Conservation (phyloP, 441 rosid genomes). For the Macaranga tanarius region DNA sequence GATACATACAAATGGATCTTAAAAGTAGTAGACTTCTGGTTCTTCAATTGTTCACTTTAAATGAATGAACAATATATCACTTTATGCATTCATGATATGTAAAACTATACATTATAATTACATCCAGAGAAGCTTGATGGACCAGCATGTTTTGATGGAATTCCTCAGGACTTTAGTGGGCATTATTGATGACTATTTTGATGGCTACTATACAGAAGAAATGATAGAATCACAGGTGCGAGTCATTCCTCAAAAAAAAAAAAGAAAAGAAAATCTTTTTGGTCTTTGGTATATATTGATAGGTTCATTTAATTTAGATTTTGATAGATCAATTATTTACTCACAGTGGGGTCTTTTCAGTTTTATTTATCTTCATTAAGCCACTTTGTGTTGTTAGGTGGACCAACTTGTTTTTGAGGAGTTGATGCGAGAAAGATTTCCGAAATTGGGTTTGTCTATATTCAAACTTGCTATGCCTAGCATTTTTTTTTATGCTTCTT, state of each 20-base stretch:
- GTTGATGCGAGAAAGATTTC: slow-evolving; percentile 94
- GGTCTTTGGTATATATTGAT: background rate
- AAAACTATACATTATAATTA: slow-evolving; percentile 5
- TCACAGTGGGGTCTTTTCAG: background rate
- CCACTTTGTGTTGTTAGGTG: slow-evolving; percentile 54
- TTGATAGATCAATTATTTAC: slow-evolving; percentile 8
- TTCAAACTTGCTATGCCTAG: slow-evolving; percentile 18
- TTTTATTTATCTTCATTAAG: slow-evolving; percentile 6
- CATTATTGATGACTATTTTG: slow-evolving; percentile 90
- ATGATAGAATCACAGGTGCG: slow-evolving; percentile 98
- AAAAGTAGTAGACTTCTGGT: background rate
- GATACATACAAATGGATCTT: background rate
- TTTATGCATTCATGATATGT: slow-evolving; percentile 2
- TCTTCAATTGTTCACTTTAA: background rate
- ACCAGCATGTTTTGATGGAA: slow-evolving; percentile 27
- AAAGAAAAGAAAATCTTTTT: too few relatives aligned
- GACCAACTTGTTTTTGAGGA: slow-evolving; percentile 98
- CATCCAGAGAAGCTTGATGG: slow-evolving; percentile 20
- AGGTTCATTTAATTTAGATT: slow-evolving; percentile 12
- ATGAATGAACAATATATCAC: slow-evolving; percentile 7
- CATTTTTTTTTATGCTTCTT: slow-evolving; percentile 17
- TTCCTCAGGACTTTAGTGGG: slow-evolving; percentile 77
- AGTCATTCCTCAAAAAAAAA: slow-evolving; percentile 15
- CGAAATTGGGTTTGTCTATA: slow-evolving; percentile 74
- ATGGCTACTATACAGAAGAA: slow-evolving; percentile 95